Conservation (phyloP, 441 rosid genomes). For the Pelargonium hybrid region DNA sequence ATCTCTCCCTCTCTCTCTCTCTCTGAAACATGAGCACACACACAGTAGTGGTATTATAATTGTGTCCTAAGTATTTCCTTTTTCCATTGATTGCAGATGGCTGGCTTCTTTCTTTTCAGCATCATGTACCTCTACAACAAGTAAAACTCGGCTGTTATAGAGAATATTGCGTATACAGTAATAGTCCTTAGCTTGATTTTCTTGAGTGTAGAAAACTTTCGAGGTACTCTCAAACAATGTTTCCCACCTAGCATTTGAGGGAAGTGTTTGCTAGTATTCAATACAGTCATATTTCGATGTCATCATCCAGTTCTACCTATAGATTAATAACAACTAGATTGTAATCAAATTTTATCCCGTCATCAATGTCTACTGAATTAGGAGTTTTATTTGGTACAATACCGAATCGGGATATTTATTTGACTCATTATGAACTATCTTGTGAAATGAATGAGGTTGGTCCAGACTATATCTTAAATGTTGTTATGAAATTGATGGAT, state of each 20-base stretch:
- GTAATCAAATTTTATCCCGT: too few species aligned
- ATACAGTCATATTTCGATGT: too few species aligned
- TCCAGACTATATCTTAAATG: too few species aligned
- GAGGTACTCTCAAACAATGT: neutral
- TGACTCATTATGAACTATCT: too few species aligned
- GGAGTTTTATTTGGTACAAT: too few species aligned
- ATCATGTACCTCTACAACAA: slow-evolving; percentile 52
- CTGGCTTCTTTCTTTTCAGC: slow-evolving; percentile 67
- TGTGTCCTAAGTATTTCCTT: slow-evolving; percentile 8
- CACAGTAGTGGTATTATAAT: neutral
- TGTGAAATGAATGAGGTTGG: too few species aligned
- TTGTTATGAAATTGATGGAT: too few species aligned
- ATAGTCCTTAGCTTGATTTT: neutral
- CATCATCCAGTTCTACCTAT: too few species aligned
- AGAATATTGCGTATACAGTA: slow-evolving; percentile 9
- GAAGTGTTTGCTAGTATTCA: too few species aligned
- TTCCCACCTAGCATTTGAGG: neutral
- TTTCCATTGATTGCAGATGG: slow-evolving; percentile 42
- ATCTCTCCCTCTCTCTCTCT: slow-evolving; percentile 9
- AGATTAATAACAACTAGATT: too few species aligned
- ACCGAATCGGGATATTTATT: too few species aligned
- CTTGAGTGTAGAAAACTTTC: neutral
- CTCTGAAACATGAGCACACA: neutral
- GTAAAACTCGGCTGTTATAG: slow-evolving; percentile 16
- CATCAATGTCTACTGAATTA: too few species aligned